Evolutionary conservation across 805 yeast genomes (phyloP), one percentile per base, ranked within the genome.

Genomic region (Jamesozyma rosinii): DNA sequence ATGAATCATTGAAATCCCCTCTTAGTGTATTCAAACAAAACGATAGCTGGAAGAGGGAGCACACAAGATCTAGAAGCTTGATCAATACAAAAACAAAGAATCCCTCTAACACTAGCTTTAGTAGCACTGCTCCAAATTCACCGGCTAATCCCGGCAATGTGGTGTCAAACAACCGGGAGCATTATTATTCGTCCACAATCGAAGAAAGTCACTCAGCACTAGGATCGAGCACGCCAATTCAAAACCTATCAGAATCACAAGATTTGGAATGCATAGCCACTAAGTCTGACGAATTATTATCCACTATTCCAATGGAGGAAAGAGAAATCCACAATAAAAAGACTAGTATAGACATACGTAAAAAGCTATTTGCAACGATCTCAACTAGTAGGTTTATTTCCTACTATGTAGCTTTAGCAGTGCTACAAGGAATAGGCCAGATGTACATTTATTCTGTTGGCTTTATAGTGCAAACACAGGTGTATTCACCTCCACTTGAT

Each of bases 401-500:
- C 8, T 81, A 77, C 49, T 79, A 69, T 50, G 37, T 76, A 5
- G 67, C 77, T n/a, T 65, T 81, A 20, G 76, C 83, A 0, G 58
- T 75, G 4, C 61, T 76, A 36, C 75, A 80, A 54, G 81, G 85
- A 1, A 66, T 78, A 35, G 84, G 88, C 3, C 89, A 82, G 57
- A 74, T 76, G 59, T 83, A 82, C 55, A 82, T 83, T 22, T 83
- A 71, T 54, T 73, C 83, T 2, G 79, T 83, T 30, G 94, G 94
- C 0, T 83, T 78, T 53, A 70, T 83, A n/a, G 83, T 81, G 9
- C 71, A 66, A 40, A 70, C 74, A 0, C 72, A 70, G 48, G 59
- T 64, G 11, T 62, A 53, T 48, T 57, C 67, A 1, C 47, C 48
- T 43, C 64, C 50, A 4, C 3, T 32, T 2, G 50, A 48, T 5